A percentile compares a stretch with the other conserved stretches of the same genome.
phyloP scores from a whole-genome alignment of 495 filamentous ascomycete species.

The Penicillium tannophilum region DNA sequence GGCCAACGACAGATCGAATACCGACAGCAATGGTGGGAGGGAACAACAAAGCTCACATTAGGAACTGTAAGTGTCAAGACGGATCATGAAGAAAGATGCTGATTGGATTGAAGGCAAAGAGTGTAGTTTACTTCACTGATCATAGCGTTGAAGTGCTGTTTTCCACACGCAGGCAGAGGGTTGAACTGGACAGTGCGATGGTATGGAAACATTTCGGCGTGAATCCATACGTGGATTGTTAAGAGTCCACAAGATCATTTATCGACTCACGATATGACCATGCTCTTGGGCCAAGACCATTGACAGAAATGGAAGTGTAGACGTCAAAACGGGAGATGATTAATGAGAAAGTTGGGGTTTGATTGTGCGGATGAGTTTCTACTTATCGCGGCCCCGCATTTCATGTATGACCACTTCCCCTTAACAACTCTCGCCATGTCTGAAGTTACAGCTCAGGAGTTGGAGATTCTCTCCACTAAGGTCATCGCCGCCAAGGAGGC shows the following conservation, averaged over 20 bases:
- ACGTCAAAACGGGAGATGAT: not conserved
- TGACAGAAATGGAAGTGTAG: no score
- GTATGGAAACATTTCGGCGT: constrained; percentile 15
- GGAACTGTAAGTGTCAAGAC: no score
- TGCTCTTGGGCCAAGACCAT: no score
- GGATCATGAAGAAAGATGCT: no score
- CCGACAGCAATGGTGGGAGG: no score
- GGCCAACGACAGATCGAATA: no score
- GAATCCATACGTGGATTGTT: no score
- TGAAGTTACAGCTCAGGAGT: constrained; percentile 45
- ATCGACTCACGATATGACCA: no score
- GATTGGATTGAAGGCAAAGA: not conserved
- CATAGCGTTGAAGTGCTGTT: constrained; percentile 14
- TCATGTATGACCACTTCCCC: not conserved
- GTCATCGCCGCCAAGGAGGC: constrained; percentile 65
- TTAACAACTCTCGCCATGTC: constrained; percentile 17
- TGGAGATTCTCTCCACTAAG: constrained; percentile 59
- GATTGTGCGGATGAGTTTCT: no score
- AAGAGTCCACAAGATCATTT: no score
- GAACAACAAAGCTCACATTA: no score
- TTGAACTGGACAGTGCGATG: constrained; percentile 16
- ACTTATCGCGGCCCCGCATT: not conserved
- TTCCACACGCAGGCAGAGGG: constrained; percentile 1
- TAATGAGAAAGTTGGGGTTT: not conserved
- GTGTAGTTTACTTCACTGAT: constrained; percentile 17